Evolutionary conservation across 495 filamentous ascomycete genomes (phyloP), one percentile per base, ranked within the genome.

Genomic region (Copromyces sp.): DNA sequence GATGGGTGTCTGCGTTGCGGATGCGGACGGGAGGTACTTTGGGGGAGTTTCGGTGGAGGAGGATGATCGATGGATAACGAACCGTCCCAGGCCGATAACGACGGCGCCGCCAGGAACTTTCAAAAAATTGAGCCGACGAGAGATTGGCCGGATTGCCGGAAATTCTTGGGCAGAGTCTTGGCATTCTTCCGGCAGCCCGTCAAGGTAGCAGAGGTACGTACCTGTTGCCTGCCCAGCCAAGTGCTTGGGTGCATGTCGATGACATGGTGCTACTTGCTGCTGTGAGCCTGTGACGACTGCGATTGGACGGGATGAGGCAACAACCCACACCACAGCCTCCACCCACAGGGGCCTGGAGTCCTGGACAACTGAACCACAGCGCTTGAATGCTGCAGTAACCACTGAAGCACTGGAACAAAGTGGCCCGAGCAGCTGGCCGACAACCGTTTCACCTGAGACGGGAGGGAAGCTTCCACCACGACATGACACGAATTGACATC

Each of bases 61-160:
- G 29, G 29, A 61, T 61, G 53, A 61, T 61, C 53, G 53, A 61
- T 61, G 53, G 53, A 61, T 61, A 61, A 61, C 53, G 53, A 61
- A 61, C 29, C 29, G 53, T 61, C 53, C 29, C 35, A 61, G 29
- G 53, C 29, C 53, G 53, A 61, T 61, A 61, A 61, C 29, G 47
- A 61, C 29, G 53, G 53, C 53, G 29, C 53, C 53, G 53, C 53
- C 53, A 61, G 32, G 32, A 70, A 71, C 29, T 65, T 47, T 71
- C 76, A 71, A 78, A 78, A 79, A 78, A 79, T 68, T 75, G 69
- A 72, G 53, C 73, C 69, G 71, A 65, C 69, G 14, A 71, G 53
- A 68, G 41, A 72, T 70, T 68, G 68, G 42, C 70, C 69, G 44
- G 69, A 78, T 77, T 76, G 70, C 77, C 78, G 78, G 78, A 70